Conservation (phyloP, 1,284 basidiomycete genomes). For the Puccinia coronata region DNA sequence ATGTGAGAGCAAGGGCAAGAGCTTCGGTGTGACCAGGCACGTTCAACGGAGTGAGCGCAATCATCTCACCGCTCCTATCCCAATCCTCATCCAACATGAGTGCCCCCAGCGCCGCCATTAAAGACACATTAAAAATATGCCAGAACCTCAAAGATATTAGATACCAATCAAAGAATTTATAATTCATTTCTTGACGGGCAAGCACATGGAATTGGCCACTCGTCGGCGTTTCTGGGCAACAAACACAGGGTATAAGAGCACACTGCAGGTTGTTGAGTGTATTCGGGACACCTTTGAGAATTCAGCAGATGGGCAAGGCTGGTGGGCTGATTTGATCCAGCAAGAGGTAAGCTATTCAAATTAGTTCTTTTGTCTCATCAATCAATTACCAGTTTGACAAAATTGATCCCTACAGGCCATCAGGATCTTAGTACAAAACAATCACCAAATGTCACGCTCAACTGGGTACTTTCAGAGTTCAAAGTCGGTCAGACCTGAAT, state of each 20-base stretch:
- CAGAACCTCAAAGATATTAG: no score
- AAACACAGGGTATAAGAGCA: background rate
- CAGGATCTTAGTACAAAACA: background rate
- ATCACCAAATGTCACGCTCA: background rate
- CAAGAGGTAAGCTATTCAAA: background rate
- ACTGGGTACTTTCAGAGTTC: background rate
- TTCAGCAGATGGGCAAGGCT: background rate
- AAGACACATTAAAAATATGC: no score
- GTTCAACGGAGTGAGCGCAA: no score
- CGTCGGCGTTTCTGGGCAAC: background rate
- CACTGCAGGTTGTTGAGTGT: background rate
- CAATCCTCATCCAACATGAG: no score
- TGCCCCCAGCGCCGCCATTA: no score
- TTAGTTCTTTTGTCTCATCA: background rate
- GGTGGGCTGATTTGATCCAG: background rate
- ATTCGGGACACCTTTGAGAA: background rate
- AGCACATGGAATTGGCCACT: background rate
- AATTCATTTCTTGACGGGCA: background rate
- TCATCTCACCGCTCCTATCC: no score
- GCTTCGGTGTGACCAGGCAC: no score
- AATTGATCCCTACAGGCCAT: background rate
- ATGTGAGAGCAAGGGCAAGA: no score
- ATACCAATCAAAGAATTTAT: background rate
- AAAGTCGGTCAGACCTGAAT: background rate
- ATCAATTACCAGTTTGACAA: no score